Conservation (phyloP, 768 basidiomycete species). For the Russula sp. region DNA sequence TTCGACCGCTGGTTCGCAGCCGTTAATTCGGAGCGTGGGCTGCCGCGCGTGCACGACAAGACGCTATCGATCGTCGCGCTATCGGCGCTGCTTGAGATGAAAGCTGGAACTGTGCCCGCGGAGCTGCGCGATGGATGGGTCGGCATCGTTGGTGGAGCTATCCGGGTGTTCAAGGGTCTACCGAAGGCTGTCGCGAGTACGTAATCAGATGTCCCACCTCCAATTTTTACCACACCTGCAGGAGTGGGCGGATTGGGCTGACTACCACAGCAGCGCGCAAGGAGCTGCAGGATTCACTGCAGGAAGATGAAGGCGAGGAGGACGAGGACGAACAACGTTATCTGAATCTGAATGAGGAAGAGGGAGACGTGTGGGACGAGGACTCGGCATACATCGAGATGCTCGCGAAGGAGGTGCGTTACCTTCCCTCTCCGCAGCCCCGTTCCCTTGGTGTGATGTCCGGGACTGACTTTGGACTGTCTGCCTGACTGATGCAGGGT, state of each 20-base stretch:
- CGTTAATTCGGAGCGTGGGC: constrained; percentile 48
- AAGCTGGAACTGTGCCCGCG: constrained; percentile 48
- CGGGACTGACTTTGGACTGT: background rate
- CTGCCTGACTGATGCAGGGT: constrained; percentile 36
- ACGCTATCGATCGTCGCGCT: constrained; percentile 72
- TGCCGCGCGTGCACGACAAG: constrained; percentile 89
- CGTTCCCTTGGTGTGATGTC: background rate
- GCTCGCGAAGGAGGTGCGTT: constrained; percentile 68
- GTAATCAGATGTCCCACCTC: constrained; percentile 14
- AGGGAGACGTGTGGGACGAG: constrained; percentile 86
- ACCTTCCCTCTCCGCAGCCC: background rate
- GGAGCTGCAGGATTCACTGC: constrained; percentile 45
- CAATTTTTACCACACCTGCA: background rate
- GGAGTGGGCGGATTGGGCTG: background rate
- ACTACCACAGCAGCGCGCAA: constrained; percentile 40
- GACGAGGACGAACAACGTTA: constrained; percentile 39
- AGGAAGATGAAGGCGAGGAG: constrained; percentile 9
- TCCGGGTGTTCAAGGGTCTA: constrained; percentile 70
- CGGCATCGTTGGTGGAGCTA: constrained; percentile 58
- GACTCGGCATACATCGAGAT: constrained; percentile 84
- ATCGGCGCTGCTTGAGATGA: constrained; percentile 69
- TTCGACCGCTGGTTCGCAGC: constrained; percentile 80
- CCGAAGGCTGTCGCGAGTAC: constrained; percentile 72
- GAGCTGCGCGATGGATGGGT: constrained; percentile 65
- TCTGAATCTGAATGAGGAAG: constrained; percentile 61